Percentiles rank a stretch among this genome's conserved stretches.
Evolutionary conservation across 2,329 filamentous ascomycete species (phyloP).

Genomic region (Colletotrichum sp.): DNA sequence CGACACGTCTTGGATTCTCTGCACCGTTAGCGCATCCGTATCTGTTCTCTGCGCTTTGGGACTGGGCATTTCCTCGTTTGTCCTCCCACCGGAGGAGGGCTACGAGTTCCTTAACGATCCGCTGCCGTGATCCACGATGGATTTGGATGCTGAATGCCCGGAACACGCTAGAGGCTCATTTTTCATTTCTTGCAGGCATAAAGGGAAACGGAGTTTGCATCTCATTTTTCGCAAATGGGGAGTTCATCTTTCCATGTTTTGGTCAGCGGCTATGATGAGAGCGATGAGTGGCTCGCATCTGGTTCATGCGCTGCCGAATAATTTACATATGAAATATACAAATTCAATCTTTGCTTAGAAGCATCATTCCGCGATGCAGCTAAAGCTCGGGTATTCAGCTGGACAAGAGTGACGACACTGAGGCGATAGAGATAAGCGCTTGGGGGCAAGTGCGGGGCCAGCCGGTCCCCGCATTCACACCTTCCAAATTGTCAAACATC

Average conservation of each 20-base stretch:
- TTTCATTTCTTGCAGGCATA: neutral
- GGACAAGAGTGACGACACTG: neutral
- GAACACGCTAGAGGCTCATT: neutral
- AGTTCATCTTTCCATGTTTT: neutral
- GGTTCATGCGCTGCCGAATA: neutral
- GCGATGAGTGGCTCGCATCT: neutral
- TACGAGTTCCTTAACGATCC: slow-evolving; percentile 73
- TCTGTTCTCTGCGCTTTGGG: slow-evolving; percentile 59
- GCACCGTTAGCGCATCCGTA: slow-evolving; percentile 59
- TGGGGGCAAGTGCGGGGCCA: slow-evolving; percentile 4
- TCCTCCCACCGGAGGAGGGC: slow-evolving; percentile 80
- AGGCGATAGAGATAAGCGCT: neutral
- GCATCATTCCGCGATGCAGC: neutral
- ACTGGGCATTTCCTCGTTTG: slow-evolving; percentile 69
- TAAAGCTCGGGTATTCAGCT: too few relatives aligned
- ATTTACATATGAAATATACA: neutral
- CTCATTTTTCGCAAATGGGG: neutral
- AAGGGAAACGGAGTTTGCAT: neutral
- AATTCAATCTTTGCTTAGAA: neutral
- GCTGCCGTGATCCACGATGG: slow-evolving; percentile 19
- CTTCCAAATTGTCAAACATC: neutral
- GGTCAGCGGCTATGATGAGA: neutral
- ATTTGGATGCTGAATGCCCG: neutral
- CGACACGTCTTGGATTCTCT: slow-evolving; percentile 79
- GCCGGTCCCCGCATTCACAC: slow-evolving; percentile 8